phyloP scores from a whole-genome alignment of 2,329 filamentous ascomycete species.

The Colletotrichum sp. region DNA sequence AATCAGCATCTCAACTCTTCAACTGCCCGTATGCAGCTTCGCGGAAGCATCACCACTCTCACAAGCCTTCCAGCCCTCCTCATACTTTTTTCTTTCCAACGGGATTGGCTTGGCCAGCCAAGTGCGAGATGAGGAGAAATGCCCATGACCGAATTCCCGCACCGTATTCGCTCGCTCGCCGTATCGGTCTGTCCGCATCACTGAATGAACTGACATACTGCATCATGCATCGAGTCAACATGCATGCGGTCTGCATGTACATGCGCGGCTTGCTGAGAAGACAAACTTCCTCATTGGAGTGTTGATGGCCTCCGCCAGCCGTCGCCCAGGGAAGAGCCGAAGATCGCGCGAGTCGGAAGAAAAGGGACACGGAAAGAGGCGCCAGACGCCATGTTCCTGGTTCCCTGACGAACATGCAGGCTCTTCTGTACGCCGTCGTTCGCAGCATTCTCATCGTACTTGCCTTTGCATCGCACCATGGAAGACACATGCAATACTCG shows the following conservation, averaged over 20 bases:
- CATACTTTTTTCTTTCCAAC: not conserved
- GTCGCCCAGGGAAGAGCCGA: not conserved
- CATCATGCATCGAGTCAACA: conserved; percentile 18
- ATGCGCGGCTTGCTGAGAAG: conserved; percentile 1
- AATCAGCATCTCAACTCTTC: not conserved
- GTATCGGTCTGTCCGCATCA: conserved; percentile 9
- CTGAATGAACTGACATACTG: conserved; percentile 4
- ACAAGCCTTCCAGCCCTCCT: conserved; percentile 12
- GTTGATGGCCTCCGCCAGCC: not conserved
- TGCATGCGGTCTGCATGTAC: conserved; percentile 17
- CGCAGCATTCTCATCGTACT: not conserved
- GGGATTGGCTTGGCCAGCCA: not conserved
- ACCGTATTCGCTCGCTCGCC: conserved; percentile 10
- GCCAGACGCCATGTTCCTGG: not conserved
- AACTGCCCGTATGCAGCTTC: conserved; percentile 5
- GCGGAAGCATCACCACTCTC: conserved; percentile 13
- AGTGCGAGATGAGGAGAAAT: conserved; percentile 7
- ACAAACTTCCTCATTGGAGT: conserved; percentile 9
- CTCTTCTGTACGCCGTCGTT: not conserved
- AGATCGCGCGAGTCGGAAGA: conserved; percentile 21
- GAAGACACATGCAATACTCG: not conserved
- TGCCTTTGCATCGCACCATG: not conserved
- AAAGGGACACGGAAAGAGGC: not conserved
- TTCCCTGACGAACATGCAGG: not conserved
- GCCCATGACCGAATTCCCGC: not conserved